Evolutionary conservation across 139 green algal species (phyloP), one percentile per base, ranked within the genome.

Genomic region (Dunaliella sp.): DNA sequence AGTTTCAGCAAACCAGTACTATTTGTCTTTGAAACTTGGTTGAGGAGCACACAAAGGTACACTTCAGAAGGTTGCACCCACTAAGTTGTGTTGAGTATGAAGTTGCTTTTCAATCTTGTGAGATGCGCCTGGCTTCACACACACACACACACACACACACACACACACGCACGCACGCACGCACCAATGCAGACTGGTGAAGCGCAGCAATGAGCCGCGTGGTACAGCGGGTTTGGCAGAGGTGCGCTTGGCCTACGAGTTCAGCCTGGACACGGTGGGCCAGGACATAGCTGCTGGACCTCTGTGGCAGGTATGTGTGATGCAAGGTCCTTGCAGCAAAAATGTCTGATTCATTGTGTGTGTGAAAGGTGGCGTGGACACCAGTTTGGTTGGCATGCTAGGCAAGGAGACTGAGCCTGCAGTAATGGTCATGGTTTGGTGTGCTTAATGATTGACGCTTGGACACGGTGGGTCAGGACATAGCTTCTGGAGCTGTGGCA

Each of bases 191-290:
- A 89, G 86, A 38, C 86, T 89, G 83, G 80, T 89, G 28, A 89
- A 86, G 86, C 73, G 75, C 38, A 86, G 30, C 1, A 89, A 86
- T 38, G 86, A 86, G 75, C 24, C 3, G 1, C 30, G 38, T 0
- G 94, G 91, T 1, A 38, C 86, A 0, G 90, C 91, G 35, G 95
- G 91, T 12, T 75, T 94, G 32, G n/a, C 84, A 28, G 94, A 98
- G 86, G 79, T 96, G 22, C 90, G 92, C 31, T 86, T 92, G 87
- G 94, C 95, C 0, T 97, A 94, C 72, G 95, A 98, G 83, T 98
- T 95, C 90, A 94, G 93, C 0, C 85, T 98, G 76, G 94, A 98
- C n/a, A 86, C 90, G 26, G 84, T 97, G 28, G 96, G 96, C 34
- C 84, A 95, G 74, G 94, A 97, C 89, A 85, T 93, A 30, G 85